These are phyloP conservation scores for Clavariopsis aquatica DNA, from an alignment of 495 filamentous ascomycete species.

Conservation along the genomic window DNA sequence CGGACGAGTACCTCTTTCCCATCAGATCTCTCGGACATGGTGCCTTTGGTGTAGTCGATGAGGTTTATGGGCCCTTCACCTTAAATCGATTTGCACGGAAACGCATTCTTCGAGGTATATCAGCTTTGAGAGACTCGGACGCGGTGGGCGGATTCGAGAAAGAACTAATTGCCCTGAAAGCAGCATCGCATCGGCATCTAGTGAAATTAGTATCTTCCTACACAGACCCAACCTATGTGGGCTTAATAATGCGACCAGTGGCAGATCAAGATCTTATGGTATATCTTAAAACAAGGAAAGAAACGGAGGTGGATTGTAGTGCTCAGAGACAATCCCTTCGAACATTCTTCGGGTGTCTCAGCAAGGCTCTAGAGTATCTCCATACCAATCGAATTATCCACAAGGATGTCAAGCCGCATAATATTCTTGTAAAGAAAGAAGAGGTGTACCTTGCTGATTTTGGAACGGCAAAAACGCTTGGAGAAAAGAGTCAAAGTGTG, in stretches of 20 bases:
- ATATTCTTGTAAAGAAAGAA: constrained; percentile 49
- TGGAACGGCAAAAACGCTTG: constrained; percentile 44
- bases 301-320: neutral
- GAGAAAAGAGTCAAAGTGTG: constrained; percentile 7
- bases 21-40: constrained; percentile 11
- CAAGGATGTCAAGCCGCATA: constrained; percentile 53
- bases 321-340: constrained; percentile 9
- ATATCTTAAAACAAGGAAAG: neutral
- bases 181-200: constrained; percentile 22
- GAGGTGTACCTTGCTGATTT: constrained; percentile 50
- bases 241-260: constrained; percentile 31
- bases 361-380: constrained; percentile 47
- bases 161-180: constrained; percentile 22
- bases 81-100: constrained; percentile 26
- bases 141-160: constrained; percentile 8
- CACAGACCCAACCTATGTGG: constrained; percentile 23
- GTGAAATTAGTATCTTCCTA: constrained; percentile 28
- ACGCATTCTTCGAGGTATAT: constrained; percentile 10
- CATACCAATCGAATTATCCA: constrained; percentile 48
- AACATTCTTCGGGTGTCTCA: constrained; percentile 40
- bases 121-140: constrained; percentile 8
- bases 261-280: constrained; percentile 19
- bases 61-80: constrained; percentile 17
- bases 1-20: constrained; percentile 10
- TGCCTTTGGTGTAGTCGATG: constrained; percentile 15